Evolutionary conservation across 164 flowering plant species (phyloP), one percentile per base, ranked within the genome.

Genomic region (Nymphaea colorata): DNA sequence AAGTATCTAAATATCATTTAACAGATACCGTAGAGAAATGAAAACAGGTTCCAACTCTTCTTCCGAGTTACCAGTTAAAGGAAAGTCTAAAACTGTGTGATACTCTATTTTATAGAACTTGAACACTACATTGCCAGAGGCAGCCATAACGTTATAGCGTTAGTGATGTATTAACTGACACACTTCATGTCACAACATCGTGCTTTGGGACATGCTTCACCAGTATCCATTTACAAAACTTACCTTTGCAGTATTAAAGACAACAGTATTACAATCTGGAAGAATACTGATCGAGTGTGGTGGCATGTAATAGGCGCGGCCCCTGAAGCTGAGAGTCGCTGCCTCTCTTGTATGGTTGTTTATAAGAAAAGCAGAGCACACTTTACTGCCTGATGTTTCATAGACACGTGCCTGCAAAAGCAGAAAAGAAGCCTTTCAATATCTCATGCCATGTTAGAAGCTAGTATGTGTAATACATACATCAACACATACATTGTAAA

Each of bases 251-350:
- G 93, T 84, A 73, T 95, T 95, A 83, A 59, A 90, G 67, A 95
- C 91, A 3, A 88, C 93, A 44, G 92, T 92, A 79, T 87, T 86
- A 84, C 99, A 95, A 73, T 92, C 98, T 11, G 97, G 94, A 63
- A 95, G 90, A 72, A 95, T 86, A 80, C 98, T 95, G 61, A 95
- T 82, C 67, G 99, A 95, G 63, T 77, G 85, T 11, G 80, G 73
- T 7, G 99, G 97, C 18, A 95, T 64, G 70, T 61, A 76, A 63
- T 82, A 85, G 6, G 81, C 62, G 0, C 17, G 41, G 7, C 91
- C 94, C 72, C 84, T 79, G 80, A 89, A 95, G 3, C 67, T 75
- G 4, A 82, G 66, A 15, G 80, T 83, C 16, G 71, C 66, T 17
- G 77, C 51, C 11, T 0, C 18, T 69, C 67, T 79, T 0, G 85